phyloP scores from a whole-genome alignment of 345 rosid genomes.

The Abelmoschus esculentus region DNA sequence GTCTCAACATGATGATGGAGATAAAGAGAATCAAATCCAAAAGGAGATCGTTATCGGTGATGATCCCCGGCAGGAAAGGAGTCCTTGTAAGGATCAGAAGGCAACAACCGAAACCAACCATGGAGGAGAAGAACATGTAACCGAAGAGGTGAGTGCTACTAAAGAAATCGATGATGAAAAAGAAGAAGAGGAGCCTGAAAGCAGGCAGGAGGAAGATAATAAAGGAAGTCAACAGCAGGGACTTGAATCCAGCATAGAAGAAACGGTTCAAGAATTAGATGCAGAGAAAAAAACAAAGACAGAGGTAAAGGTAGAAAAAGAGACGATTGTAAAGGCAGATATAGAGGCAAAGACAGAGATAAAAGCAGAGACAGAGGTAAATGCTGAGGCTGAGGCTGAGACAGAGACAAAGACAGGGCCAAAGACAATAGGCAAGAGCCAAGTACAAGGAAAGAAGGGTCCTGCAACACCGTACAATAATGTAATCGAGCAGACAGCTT shows the following conservation, averaged over 20 bases:
- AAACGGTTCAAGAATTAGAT: conserved; percentile 6
- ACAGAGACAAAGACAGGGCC: no score
- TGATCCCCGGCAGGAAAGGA: conserved; percentile 14
- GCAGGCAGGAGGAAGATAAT: conserved; percentile 7
- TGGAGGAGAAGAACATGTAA: neutral
- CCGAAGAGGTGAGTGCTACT: neutral
- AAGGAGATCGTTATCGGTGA: neutral
- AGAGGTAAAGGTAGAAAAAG: neutral
- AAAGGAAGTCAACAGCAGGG: conserved; percentile 16
- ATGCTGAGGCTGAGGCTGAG: no score
- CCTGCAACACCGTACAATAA: conserved; percentile 63
- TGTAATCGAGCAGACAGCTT: conserved; percentile 70
- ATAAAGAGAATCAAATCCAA: neutral
- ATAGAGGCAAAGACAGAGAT: neutral
- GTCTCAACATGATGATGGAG: neutral
- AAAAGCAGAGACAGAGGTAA: no score
- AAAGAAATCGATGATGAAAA: neutral
- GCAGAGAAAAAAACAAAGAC: neutral
- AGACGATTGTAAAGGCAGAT: neutral
- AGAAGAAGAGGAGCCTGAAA: conserved; percentile 9
- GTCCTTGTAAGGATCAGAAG: conserved; percentile 13
- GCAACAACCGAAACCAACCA: conserved; percentile 16
- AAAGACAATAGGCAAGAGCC: conserved; percentile 11
- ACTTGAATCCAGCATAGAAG: conserved; percentile 14
- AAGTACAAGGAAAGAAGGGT: conserved; percentile 47